Evolutionary conservation across 2,329 filamentous ascomycete genomes (phyloP), one percentile per base, ranked within the genome.

Genomic region (Helicocarpus griseus): DNA sequence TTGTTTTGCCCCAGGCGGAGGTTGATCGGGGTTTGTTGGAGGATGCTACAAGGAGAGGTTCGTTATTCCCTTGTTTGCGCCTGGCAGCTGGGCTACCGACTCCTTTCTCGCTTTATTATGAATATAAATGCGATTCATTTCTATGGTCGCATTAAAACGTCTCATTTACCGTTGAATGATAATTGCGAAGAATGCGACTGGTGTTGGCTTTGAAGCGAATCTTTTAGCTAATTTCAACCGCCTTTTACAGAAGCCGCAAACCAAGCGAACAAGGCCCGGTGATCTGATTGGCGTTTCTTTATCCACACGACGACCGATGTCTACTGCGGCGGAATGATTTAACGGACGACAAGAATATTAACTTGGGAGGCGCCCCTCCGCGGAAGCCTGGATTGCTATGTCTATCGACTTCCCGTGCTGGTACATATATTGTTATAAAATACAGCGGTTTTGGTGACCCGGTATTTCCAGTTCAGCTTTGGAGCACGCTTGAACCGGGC

Each of bases 1-100:
- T 96, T 47, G 88, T 96, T 69, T 74, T 96, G 48, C 89, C 90
- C 0, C 84, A 85, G 6, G 79, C 77, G 26, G 85, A 87, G 40
- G 89, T 96, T 36, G 90, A 96, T 65, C 85, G 89, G 24, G 85
- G 87, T 31, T 71, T 96, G 56, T 72, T 96, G 55, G 90, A 96
- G 73, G 90, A 96, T 73, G 90, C 90, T 19, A 95, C 88, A 54
- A 81, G 88, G 69, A 83, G 88, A 82, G 87, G 87, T 87, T 73
- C 55, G 65, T 66, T 41, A 22, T 14, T 38, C 33, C 50, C n/a
- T 24, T 13, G 19, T 38, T 9, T 22, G n/a, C n/a, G n/a, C n/a
- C n/a, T n/a, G n/a, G n/a, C n/a, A n/a, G n/a, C n/a, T n/a, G n/a
- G n/a, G n/a, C n/a, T n/a, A n/a, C n/a, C n/a, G n/a, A n/a, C n/a